Conservation (phyloP, 1,284 basidiomycete species). For the Grifola frondosa region DNA sequence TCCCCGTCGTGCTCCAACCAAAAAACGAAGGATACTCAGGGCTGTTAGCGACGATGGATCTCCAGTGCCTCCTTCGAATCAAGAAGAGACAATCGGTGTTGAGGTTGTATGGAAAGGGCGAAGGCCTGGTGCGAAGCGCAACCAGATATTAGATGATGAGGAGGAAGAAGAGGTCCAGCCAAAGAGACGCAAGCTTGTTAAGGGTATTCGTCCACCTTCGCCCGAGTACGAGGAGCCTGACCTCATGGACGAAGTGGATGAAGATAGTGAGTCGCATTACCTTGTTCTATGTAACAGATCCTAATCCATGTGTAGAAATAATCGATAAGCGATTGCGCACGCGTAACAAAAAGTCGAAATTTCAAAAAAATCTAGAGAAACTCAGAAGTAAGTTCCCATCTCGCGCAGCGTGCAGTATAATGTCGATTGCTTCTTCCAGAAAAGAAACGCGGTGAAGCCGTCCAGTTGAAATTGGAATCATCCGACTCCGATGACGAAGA, state of each 20-base stretch:
- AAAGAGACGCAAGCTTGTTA: constrained; percentile 46
- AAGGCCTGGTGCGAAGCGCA: constrained; percentile 16
- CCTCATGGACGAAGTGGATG: constrained; percentile 57
- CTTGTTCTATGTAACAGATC: neutral
- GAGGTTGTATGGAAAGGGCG: constrained; percentile 27
- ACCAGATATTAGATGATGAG: constrained; percentile 20
- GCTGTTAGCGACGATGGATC: constrained; percentile 19
- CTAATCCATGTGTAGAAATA: constrained; percentile 45
- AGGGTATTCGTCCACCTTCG: constrained; percentile 44
- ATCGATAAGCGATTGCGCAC: constrained; percentile 61
- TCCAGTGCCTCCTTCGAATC: constrained; percentile 10
- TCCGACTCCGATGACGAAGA: constrained; percentile 40
- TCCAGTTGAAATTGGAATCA: constrained; percentile 27
- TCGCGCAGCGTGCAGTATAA: neutral
- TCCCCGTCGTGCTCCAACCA: constrained; percentile 34
- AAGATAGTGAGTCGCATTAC: constrained; percentile 43
- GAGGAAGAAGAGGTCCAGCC: constrained; percentile 29
- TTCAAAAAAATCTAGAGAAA: constrained; percentile 63
- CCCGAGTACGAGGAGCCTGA: constrained; percentile 44
- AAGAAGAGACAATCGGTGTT: constrained; percentile 12
- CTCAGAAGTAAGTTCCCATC: constrained; percentile 52
- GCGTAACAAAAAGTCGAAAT: constrained; percentile 57
- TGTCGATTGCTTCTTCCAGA: constrained; percentile 30
- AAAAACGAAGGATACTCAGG: constrained; percentile 22
- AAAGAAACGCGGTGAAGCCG: constrained; percentile 46